Evolutionary conservation across 2,329 filamentous ascomycete species (phyloP).

Genomic region (Cercospora nicotianae): DNA sequence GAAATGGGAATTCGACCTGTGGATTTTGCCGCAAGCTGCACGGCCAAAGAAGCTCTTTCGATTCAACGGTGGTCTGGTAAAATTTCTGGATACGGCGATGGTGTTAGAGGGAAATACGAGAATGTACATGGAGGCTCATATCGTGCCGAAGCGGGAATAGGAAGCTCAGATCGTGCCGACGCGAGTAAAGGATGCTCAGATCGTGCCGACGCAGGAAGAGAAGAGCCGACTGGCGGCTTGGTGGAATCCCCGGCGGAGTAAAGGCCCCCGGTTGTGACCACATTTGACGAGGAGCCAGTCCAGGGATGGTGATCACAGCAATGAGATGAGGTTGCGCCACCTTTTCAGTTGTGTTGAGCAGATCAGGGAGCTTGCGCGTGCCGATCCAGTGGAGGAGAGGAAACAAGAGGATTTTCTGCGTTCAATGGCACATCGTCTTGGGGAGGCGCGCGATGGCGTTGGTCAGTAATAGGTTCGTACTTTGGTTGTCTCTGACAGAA

Average conservation of each 20-base stretch:
- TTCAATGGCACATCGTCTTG: not conserved
- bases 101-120: not conserved
- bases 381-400: not conserved
- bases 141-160: constrained; percentile 2
- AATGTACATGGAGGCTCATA: constrained; percentile 15
- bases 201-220: not conserved
- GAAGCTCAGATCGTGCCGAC: not conserved
- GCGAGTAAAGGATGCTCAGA: not conserved
- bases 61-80: not conserved
- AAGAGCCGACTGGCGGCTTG: not conserved
- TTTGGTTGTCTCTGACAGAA: too few species aligned
- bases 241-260: not conserved
- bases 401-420: not conserved
- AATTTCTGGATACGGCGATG: not conserved
- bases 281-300: too few species aligned
- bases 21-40: constrained; percentile 7
- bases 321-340: too few species aligned
- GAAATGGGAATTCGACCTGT: not conserved
- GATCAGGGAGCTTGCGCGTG: not conserved
- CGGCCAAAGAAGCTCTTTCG: not conserved
- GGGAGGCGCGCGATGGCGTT: not conserved
- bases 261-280: too few species aligned
- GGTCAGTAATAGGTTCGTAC: not conserved
- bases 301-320: too few species aligned
- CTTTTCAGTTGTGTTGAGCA: not conserved